These are phyloP conservation scores for Pyrenopolyporus hunteri DNA, from an alignment of 495 filamentous ascomycete genomes.

Conservation along the genomic window DNA sequence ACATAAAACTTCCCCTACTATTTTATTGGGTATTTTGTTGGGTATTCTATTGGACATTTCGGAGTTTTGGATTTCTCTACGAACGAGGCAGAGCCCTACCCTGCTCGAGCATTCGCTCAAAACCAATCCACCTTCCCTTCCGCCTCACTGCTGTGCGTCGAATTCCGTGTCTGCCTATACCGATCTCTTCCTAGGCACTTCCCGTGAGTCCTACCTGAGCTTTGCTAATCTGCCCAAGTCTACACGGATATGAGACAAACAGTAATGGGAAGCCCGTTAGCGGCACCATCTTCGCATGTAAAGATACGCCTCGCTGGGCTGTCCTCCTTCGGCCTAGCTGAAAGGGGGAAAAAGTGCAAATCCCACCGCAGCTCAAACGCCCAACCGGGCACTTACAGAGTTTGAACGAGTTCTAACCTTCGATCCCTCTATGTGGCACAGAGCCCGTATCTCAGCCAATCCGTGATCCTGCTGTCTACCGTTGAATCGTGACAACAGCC, in stretches of 20 bases:
- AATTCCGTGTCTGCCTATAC: too few relatives aligned
- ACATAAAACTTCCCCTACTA: too few relatives aligned
- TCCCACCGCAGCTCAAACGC: too few relatives aligned
- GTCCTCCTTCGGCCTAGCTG: background rate
- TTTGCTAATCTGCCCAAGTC: background rate
- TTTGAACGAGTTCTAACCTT: background rate
- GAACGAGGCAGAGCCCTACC: background rate
- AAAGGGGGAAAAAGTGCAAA: background rate
- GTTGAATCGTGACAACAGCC: too few relatives aligned
- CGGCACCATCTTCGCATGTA: conserved; percentile 1
- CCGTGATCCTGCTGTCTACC: background rate
- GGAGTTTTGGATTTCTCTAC: too few relatives aligned
- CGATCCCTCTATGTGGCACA: conserved; percentile 2
- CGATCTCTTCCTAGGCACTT: too few relatives aligned
- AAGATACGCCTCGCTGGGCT: conserved; percentile 13
- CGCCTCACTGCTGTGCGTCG: too few relatives aligned
- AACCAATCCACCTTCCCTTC: too few relatives aligned
- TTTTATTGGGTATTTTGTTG: too few relatives aligned
- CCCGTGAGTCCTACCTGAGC: background rate
- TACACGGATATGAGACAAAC: background rate
- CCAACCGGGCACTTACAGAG: too few relatives aligned
- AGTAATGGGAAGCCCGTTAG: background rate
- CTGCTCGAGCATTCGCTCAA: background rate
- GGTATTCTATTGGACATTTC: too few relatives aligned
- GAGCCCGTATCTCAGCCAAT: conserved; percentile 23